A percentile compares a stretch with the other conserved stretches of the same genome.
phyloP scores from a whole-genome alignment of 2,329 filamentous ascomycete genomes.

The Alternaria arborescens region DNA sequence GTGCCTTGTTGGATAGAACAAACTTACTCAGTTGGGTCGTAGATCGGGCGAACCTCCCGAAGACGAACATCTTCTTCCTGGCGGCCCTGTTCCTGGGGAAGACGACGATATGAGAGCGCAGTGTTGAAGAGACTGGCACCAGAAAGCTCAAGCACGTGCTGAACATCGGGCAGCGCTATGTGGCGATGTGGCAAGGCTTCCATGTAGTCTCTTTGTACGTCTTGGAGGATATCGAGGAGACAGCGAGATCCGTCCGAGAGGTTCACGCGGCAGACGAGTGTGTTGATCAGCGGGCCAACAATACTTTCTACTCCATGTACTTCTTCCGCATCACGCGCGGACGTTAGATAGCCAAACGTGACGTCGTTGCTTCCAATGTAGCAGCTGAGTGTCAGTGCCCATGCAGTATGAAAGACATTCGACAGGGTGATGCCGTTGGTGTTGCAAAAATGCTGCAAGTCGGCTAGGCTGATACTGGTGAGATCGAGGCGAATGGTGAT shows the following conservation, averaged over 20 bases:
- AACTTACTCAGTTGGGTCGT: constrained; percentile 57
- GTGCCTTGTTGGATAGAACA: not conserved
- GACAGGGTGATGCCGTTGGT: constrained; percentile 57
- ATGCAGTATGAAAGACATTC: constrained; percentile 56
- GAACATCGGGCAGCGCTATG: constrained; percentile 56
- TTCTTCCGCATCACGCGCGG: constrained; percentile 51
- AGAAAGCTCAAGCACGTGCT: constrained; percentile 51
- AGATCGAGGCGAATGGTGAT: constrained; percentile 42
- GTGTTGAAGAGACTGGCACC: constrained; percentile 57
- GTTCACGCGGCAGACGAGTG: constrained; percentile 56
- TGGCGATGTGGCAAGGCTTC: constrained; percentile 56
- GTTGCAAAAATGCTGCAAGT: constrained; percentile 52
- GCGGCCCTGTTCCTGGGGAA: constrained; percentile 43
- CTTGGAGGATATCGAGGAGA: constrained; percentile 51
- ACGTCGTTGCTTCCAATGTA: constrained; percentile 51
- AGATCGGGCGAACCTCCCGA: constrained; percentile 45
- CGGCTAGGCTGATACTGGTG: constrained; percentile 35
- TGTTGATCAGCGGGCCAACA: constrained; percentile 59
- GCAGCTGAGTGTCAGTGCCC: constrained; percentile 50
- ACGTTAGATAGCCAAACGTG: constrained; percentile 57
- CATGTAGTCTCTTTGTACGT: constrained; percentile 58
- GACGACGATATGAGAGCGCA: constrained; percentile 57
- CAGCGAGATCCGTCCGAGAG: constrained; percentile 40
- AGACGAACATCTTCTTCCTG: constrained; percentile 47
- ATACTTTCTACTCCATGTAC: constrained; percentile 53